These are phyloP conservation scores for Globisporangium splendens DNA, from an alignment of 352 stramenopile genomes.

Conservation along the genomic window DNA sequence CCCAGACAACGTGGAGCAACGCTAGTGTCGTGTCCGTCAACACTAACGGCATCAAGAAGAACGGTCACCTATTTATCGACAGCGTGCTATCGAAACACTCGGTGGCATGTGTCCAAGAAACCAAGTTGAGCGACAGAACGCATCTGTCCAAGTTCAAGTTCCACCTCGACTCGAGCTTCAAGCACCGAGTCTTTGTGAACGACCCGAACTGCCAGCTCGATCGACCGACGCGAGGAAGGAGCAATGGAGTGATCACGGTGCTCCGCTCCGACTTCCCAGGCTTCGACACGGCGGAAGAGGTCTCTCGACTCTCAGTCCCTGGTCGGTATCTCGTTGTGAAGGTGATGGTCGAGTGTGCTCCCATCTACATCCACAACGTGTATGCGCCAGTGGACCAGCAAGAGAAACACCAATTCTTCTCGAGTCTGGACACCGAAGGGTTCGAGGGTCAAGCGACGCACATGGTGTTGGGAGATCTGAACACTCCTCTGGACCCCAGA, in stretches of 20 bases:
- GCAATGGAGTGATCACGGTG: not conserved
- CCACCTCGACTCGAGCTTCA: constrained; percentile 5
- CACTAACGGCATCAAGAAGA: constrained; percentile 11
- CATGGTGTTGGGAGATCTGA: constrained; percentile 16
- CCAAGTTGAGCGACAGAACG: constrained; percentile 4
- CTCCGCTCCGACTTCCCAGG: constrained; percentile 5
- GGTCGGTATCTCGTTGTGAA: constrained; percentile 10
- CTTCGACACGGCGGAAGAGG: constrained; percentile 4
- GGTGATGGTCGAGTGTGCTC: not conserved
- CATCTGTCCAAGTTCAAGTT: constrained; percentile 8
- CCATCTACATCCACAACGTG: constrained; percentile 15
- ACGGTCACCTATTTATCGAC: constrained; percentile 8
- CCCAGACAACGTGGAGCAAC: not conserved
- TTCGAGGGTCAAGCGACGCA: constrained; percentile 5
- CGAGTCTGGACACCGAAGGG: constrained; percentile 3
- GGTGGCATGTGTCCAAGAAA: constrained; percentile 10
- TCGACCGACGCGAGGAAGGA: constrained; percentile 1
- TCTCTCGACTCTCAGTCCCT: not conserved
- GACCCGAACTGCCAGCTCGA: not conserved
- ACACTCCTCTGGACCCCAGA: constrained; percentile 7
- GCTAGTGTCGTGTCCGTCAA: constrained; percentile 6
- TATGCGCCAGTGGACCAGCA: constrained; percentile 5
- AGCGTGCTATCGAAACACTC: constrained; percentile 2
- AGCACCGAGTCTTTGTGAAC: constrained; percentile 6
- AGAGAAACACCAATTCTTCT: constrained; percentile 6